Evolutionary conservation across 345 rosid genomes (phyloP), one percentile per base, ranked within the genome.

Genomic region (Gossypium sturtianum): DNA sequence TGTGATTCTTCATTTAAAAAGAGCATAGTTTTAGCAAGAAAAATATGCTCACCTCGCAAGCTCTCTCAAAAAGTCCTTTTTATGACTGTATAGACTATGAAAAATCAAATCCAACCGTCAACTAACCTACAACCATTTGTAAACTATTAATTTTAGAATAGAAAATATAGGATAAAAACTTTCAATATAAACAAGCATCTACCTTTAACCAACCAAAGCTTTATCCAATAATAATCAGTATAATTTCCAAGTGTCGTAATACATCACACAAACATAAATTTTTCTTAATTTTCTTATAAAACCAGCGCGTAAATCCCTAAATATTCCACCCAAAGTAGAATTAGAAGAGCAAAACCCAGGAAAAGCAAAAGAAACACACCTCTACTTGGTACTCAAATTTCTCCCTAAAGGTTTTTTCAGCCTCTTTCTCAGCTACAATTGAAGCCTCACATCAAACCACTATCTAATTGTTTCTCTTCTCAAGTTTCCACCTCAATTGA

Each of bases 51-150:
- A 92, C 98, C 98, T 94, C 45, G 92, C 98, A 76, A 94, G 91
- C 79, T 94, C 97, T 71, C 98, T 83, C 64, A 94, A 92, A 78
- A 92, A 94, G 0, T 91, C 88, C 70, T 86, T 91, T 79, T 90
- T 90, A 86, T 90, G 89, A 79, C 94, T 88, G 83, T 90, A 90
- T 34, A 90, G 75, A 77, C 94, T 90, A 71, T 90, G 92, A 76
- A 90, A 91, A 48, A 90, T 90, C 90, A 90, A 86, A 83, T 90
- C 92, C 88, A 90, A 56, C 78, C 87, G 80, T 23, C 94, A 78
- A 71, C 90, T 89, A 47, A 94, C 98, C 97, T 94, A 87, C 83
- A 76, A 78, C 17, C 16, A 79, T 61, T 27, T 27, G 57, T 9
- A 47, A 64, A 17, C 29, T 27, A 27, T 27, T 27, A 27, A 27